Evolutionary conservation across 2,329 filamentous ascomycete genomes (phyloP).

Genomic region (Escovopsis sp.): DNA sequence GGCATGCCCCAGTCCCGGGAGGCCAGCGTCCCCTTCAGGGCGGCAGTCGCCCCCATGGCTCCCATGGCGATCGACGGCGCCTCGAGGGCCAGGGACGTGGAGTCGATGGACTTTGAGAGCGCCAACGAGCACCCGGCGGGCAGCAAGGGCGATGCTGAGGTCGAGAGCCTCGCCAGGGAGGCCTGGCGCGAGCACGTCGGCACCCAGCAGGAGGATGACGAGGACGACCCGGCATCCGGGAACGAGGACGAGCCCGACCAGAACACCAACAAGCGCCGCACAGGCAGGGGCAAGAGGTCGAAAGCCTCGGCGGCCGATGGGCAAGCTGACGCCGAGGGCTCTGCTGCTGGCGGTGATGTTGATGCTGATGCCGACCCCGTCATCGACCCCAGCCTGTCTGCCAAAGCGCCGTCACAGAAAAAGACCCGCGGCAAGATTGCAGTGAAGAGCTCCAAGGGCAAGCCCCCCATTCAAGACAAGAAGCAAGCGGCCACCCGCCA

Average conservation of each 20-base stretch:
- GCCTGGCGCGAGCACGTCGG: slow-evolving; percentile 21
- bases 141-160: slow-evolving; percentile 7
- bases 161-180: slow-evolving; percentile 19
- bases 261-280: slow-evolving; percentile 11
- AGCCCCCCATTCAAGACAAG: slow-evolving; percentile 9
- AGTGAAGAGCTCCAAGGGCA: slow-evolving; percentile 11
- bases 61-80: slow-evolving; percentile 4
- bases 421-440: slow-evolving; percentile 15
- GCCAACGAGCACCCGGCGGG: background rate
- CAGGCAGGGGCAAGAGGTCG: slow-evolving; percentile 30
- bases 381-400: slow-evolving; percentile 20
- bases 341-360: slow-evolving; percentile 7
- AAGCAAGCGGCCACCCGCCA: slow-evolving; percentile 5
- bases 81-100: slow-evolving; percentile 5
- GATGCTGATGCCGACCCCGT: slow-evolving; percentile 5
- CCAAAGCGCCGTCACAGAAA: slow-evolving; percentile 16
- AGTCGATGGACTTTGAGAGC: slow-evolving; percentile 5
- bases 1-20: slow-evolving; percentile 14
- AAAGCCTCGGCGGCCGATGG: slow-evolving; percentile 23
- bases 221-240: slow-evolving; percentile 4
- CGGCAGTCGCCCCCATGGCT: slow-evolving; percentile 8
- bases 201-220: slow-evolving; percentile 10
- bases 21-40: slow-evolving; percentile 9
- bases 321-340: slow-evolving; percentile 4
- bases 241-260: background rate